Evolutionary conservation across 1,284 basidiomycete genomes (phyloP), one percentile per base, ranked within the genome.

Genomic region (Ustilago trichophora): DNA sequence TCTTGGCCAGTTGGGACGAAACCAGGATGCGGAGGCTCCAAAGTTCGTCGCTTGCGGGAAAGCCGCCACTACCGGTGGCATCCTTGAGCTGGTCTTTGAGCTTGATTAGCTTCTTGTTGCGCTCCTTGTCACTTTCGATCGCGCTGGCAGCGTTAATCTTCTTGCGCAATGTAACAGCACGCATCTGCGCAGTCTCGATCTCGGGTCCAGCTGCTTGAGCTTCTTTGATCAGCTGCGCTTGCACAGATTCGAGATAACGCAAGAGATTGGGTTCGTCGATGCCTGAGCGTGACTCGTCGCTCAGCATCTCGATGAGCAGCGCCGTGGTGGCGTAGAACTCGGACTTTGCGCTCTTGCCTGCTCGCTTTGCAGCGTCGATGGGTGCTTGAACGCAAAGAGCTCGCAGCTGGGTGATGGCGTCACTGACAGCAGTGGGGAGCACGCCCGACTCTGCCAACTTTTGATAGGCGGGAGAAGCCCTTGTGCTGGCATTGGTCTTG

Each of bases 261-360:
- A 68, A 29, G 29, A 76, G 52, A 38, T 76, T 69, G 19, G 63
- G 40, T 48, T 76, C 74, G 21, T 74, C 70, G 29, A 76, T 66
- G 18, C 55, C 66, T 11, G 65, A 66, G 6, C 72, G 60, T 34
- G 49, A 38, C 2, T 37, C 33, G 25, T 66, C 65, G 33, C 51
- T 46, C 15, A 76, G 59, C 52, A 65, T 52, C 19, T 67, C 62
- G 42, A 76, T 43, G 18, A 70, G 55, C 42, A 46, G 26, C 4
- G 47, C 41, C 9, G 51, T 41, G 8, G 48, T 60, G 33, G 63
- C 67, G 42, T 63, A 71, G 32, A 66, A 53, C 11, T 63, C 47
- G 3, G 68, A 46, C 27, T 71, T 71, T 32, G 62, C 44, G 29
- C 50, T 54, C 16, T 18, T 22, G 10, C 29, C 35, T 22, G 50